Evolutionary conservation across 1,284 basidiomycete genomes (phyloP), one percentile per base, ranked within the genome.

Genomic region (Takashimella koratensis): DNA sequence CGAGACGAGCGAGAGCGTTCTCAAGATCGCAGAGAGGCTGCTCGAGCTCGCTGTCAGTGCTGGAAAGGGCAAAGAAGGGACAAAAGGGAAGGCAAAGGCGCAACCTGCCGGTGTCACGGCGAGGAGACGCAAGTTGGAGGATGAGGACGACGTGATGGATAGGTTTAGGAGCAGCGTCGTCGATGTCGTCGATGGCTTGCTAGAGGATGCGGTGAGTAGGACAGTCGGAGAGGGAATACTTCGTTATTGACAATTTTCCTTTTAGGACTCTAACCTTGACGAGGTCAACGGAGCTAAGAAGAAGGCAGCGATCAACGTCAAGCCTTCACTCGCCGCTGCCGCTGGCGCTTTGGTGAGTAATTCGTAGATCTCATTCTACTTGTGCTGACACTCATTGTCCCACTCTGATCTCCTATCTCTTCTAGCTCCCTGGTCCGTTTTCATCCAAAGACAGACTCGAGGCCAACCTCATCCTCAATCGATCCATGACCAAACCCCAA

Each of bases 91-190:
- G 45, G 39, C 30, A 2, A 53, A 54, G n/a, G 16, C n/a, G 25
- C 25, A 41, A 41, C 42, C 23, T 22, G 45, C n/a, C 16, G 25
- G 81, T 68, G 71, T 54, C 12, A 73, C 75, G 52, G 57, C 55
- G 27, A 42, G 51, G 41, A 54, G 49, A 43, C 55, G 54, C 39
- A 65, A 63, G 45, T 65, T 88, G 49, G 79, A 81, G 57, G 82
- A 79, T 52, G 82, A 86, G 63, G 90, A 93, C 59, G 87, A 93
- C 75, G 80, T 94, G 1, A 76, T 86, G 21, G 91, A 95, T 68
- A 83, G 83, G 59, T 96, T 92, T 71, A 82, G 86, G 58, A 79
- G 83, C 20, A 59, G 65, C 26, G 81, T 95, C 0, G 86, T 90
- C 16, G 90, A 94, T 68, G 78, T 84, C 0, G 83, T 96, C 76